These are phyloP conservation scores for Durotheca rogersii DNA, from an alignment of 495 filamentous ascomycete species.

Conservation along the genomic window DNA sequence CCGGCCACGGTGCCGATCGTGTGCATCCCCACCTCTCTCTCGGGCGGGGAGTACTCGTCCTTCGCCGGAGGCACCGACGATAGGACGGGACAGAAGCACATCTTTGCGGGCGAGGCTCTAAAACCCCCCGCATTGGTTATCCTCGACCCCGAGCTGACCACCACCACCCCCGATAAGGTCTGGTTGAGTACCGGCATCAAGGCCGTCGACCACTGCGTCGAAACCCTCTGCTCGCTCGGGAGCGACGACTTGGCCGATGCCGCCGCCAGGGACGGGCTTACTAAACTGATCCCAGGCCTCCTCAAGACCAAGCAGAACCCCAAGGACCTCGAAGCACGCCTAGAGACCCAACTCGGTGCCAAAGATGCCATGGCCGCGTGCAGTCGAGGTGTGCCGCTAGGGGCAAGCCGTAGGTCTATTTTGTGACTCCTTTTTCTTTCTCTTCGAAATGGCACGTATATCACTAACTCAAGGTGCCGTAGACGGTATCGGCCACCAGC, in stretches of 20 bases:
- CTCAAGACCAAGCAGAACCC: constrained; percentile 49
- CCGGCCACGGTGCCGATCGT: constrained; percentile 53
- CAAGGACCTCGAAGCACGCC: constrained; percentile 46
- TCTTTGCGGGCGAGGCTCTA: constrained; percentile 46
- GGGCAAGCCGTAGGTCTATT: constrained; percentile 49
- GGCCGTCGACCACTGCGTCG: constrained; percentile 62
- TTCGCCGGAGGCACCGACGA: constrained; percentile 59
- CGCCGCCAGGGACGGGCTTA: constrained; percentile 47
- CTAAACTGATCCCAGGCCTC: constrained; percentile 52
- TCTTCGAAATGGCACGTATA: neutral
- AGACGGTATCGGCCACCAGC: constrained; percentile 63
- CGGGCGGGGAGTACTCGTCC: constrained; percentile 59
- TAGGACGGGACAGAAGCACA: constrained; percentile 51
- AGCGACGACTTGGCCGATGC: constrained; percentile 45
- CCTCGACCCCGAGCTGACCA: constrained; percentile 54
- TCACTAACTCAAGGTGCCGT: constrained; percentile 2
- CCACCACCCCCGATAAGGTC: constrained; percentile 53
- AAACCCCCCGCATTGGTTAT: constrained; percentile 54
- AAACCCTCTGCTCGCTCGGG: constrained; percentile 52
- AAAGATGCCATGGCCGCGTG: constrained; percentile 58
- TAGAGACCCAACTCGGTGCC: constrained; percentile 55
- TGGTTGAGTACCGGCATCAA: constrained; percentile 62
- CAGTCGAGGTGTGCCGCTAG: constrained; percentile 51
- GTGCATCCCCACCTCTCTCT: constrained; percentile 59
- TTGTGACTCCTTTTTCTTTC: neutral